A percentile compares a stretch with the other conserved stretches of the same genome.
These are phyloP conservation scores for Microstegium vimineum DNA, from an alignment of 176 grass and related monocot species.

Conservation along the genomic window DNA sequence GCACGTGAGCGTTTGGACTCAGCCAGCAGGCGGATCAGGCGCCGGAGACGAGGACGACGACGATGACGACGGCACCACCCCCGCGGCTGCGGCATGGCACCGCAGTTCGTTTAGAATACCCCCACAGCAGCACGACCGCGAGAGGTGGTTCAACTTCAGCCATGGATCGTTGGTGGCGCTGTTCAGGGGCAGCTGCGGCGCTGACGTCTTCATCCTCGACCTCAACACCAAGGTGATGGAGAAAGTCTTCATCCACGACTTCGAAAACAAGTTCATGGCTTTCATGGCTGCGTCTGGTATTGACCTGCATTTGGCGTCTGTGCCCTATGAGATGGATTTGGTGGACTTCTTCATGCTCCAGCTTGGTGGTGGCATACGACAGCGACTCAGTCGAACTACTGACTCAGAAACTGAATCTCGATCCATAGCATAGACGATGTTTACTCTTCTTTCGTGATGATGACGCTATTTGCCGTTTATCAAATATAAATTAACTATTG, in stretches of 20 bases:
- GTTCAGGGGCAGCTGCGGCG: neutral
- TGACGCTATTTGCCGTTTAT: too few relatives aligned
- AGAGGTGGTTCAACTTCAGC: neutral
- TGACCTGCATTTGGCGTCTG: neutral
- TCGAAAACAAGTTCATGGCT: neutral
- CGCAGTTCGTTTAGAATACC: neutral
- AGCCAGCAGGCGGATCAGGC: neutral
- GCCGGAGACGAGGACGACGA: neutral
- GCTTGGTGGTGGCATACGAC: neutral
- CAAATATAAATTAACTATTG: too few relatives aligned
- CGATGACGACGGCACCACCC: neutral
- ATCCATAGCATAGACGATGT: neutral
- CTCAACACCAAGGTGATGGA: neutral
- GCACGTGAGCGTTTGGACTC: neutral
- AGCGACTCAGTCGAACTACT: neutral
- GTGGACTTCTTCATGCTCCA: slow-evolving; percentile 6
- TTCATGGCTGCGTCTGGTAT: too few relatives aligned
- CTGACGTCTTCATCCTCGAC: neutral
- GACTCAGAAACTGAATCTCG: neutral
- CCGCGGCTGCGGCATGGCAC: neutral
- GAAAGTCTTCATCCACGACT: neutral
- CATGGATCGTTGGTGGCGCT: neutral
- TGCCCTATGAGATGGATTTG: slow-evolving; percentile 18
- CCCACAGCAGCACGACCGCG: too few relatives aligned
- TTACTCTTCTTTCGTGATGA: neutral